Percentiles rank a stretch among this genome's conserved stretches.
Conservation (phyloP, 495 filamentous ascomycete genomes). For the Podospora fimiseda region DNA sequence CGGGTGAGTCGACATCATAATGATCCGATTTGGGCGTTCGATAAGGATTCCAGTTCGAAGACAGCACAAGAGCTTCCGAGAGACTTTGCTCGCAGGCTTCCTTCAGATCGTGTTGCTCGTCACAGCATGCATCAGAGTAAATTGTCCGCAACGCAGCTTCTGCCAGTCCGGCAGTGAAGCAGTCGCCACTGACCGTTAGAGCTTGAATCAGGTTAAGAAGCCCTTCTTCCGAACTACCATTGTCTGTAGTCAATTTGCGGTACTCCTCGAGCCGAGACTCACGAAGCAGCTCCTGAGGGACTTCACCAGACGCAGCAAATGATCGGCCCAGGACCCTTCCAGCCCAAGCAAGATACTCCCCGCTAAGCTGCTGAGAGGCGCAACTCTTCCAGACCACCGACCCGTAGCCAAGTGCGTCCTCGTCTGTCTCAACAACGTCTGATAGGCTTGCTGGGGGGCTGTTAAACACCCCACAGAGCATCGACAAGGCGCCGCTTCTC, state of each 20-base stretch:
- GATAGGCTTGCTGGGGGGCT: constrained; percentile 46
- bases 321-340: constrained; percentile 76
- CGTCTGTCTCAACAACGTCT: constrained; percentile 58
- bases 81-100: constrained; percentile 43
- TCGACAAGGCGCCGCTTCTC: constrained; percentile 60
- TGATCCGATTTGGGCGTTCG: constrained; percentile 41
- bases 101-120: constrained; percentile 40
- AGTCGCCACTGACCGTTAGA: constrained; percentile 58
- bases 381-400: constrained; percentile 70
- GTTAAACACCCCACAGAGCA: constrained; percentile 69
- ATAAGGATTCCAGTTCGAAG: constrained; percentile 47
- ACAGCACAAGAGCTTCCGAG: constrained; percentile 32
- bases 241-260: constrained; percentile 32
- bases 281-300: constrained; percentile 50
- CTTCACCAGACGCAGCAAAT: constrained; percentile 67
- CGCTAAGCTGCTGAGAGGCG: constrained; percentile 50
- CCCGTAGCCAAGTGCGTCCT: constrained; percentile 52
- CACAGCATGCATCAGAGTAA: constrained; percentile 46
- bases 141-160: constrained; percentile 72
- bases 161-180: constrained; percentile 60
- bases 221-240: constrained; percentile 40
- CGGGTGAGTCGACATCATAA: constrained; percentile 11
- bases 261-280: constrained; percentile 51
- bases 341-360: constrained; percentile 75
- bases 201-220: constrained; percentile 60